These are phyloP conservation scores for Biscogniauxia sp. DNA, from an alignment of 2,329 filamentous ascomycete genomes.

Conservation along the genomic window DNA sequence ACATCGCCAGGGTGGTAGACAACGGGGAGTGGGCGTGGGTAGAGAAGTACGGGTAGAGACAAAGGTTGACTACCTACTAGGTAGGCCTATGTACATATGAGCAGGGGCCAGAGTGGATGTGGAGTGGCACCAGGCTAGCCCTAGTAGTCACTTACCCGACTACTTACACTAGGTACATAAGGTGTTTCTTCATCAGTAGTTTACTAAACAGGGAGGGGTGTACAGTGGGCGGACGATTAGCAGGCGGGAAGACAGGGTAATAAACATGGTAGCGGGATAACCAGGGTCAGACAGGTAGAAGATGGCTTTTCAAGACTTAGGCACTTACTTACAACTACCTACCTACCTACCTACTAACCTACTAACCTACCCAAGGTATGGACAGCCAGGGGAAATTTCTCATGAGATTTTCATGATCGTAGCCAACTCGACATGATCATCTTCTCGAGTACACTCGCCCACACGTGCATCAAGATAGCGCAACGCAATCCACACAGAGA, in stretches of 20 bases:
- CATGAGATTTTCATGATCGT: background rate
- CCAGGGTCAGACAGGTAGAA: background rate
- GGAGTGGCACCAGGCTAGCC: conserved; percentile 19
- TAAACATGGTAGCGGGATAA: background rate
- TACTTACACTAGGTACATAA: too few relatives aligned
- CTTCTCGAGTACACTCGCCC: background rate
- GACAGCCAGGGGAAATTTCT: background rate
- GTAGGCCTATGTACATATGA: conserved; percentile 9
- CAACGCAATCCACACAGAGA: background rate
- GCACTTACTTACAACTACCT: too few relatives aligned
- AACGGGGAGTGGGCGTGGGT: conserved; percentile 16
- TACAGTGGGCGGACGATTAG: background rate
- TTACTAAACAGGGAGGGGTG: too few relatives aligned
- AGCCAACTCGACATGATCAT: background rate
- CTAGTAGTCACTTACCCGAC: conserved; percentile 9
- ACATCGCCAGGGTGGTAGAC: conserved; percentile 16
- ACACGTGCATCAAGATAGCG: background rate
- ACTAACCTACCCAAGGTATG: too few relatives aligned
- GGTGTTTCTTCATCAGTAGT: background rate
- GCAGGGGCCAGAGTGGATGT: conserved; percentile 14
- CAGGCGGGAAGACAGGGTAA: background rate
- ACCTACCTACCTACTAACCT: too few relatives aligned
- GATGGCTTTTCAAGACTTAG: background rate
- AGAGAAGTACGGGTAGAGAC: conserved; percentile 17
- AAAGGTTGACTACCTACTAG: background rate